Evolutionary conservation across 805 yeast species (phyloP).

Genomic region (Yarrowia hollandica): DNA sequence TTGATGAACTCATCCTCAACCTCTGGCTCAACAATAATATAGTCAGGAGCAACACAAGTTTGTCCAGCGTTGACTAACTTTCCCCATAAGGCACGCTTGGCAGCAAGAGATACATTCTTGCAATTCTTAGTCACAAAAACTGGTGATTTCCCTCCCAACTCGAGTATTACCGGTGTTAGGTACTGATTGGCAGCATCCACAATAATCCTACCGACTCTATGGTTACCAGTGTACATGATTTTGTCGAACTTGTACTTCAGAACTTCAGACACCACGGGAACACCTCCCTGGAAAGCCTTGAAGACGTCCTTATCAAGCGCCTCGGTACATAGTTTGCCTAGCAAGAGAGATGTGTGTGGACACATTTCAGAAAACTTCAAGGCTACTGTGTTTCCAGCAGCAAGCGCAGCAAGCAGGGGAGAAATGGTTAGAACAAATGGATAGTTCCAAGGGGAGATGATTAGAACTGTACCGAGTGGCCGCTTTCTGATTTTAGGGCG

Average conservation of each 20-base stretch:
- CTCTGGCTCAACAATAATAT: constrained; percentile 61
- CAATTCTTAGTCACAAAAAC: constrained; percentile 45
- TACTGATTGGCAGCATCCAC: constrained; percentile 78
- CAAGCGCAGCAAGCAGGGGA: constrained; percentile 75
- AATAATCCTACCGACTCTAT: constrained; percentile 71
- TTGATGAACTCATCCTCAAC: constrained; percentile 54
- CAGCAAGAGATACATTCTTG: constrained; percentile 38
- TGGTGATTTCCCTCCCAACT: constrained; percentile 93
- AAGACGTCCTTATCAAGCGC: constrained; percentile 59
- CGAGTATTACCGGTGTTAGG: constrained; percentile 76
- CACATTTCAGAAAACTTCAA: constrained; percentile 72
- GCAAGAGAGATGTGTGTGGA: constrained; percentile 55
- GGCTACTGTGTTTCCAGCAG: constrained; percentile 78
- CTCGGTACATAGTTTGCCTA: constrained; percentile 55
- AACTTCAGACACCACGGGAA: constrained; percentile 59
- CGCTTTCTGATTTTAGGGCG: constrained; percentile 37
- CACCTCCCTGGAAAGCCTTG: constrained; percentile 69
- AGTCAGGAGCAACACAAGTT: constrained; percentile 88
- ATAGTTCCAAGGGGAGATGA: constrained; percentile 77
- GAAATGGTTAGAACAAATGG: constrained; percentile 63
- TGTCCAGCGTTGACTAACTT: constrained; percentile 82
- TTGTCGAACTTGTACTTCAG: constrained; percentile 71
- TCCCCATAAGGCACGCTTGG: constrained; percentile 77
- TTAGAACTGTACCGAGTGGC: constrained; percentile 62
- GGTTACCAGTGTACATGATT: constrained; percentile 84